Percentiles rank a stretch among this genome's conserved stretches.
phyloP scores from a whole-genome alignment of 441 rosid species.

The Pelargonium myrrhifolium region DNA sequence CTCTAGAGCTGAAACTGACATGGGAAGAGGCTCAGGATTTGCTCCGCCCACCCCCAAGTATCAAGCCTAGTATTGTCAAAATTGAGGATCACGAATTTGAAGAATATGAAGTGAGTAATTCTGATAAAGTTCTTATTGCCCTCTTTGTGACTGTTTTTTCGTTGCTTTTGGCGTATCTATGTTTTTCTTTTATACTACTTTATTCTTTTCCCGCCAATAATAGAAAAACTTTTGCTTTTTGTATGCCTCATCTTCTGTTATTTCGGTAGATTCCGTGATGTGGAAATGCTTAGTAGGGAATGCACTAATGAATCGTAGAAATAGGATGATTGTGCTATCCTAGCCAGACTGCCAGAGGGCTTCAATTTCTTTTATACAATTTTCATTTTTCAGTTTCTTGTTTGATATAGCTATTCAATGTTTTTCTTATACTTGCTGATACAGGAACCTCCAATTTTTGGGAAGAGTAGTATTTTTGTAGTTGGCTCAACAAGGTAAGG shows the following conservation, averaged over 20 bases:
- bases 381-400: neutral
- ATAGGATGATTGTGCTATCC: too few species aligned
- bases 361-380: too few species aligned
- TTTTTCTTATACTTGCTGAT: slow-evolving; percentile 6
- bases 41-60: slow-evolving; percentile 53
- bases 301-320: too few species aligned
- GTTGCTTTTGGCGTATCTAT: neutral
- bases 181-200: neutral
- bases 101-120: slow-evolving; percentile 56
- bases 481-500: slow-evolving; percentile 56
- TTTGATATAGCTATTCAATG: neutral
- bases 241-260: too few species aligned
- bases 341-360: too few species aligned
- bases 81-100: slow-evolving; percentile 64
- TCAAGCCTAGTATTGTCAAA: slow-evolving; percentile 42
- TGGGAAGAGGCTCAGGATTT: slow-evolving; percentile 78
- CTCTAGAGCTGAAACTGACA: slow-evolving; percentile 57
- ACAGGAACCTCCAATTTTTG: slow-evolving; percentile 74
- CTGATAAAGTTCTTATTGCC: neutral
- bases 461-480: slow-evolving; percentile 53
- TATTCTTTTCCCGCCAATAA: too few species aligned
- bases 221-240: too few species aligned
- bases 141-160: neutral
- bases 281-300: too few species aligned
- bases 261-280: too few species aligned